Percentiles rank a stretch among this genome's conserved stretches.
These are phyloP conservation scores for Raddia distichophylla DNA, from an alignment of 176 grass and related monocot genomes.

Conservation along the genomic window DNA sequence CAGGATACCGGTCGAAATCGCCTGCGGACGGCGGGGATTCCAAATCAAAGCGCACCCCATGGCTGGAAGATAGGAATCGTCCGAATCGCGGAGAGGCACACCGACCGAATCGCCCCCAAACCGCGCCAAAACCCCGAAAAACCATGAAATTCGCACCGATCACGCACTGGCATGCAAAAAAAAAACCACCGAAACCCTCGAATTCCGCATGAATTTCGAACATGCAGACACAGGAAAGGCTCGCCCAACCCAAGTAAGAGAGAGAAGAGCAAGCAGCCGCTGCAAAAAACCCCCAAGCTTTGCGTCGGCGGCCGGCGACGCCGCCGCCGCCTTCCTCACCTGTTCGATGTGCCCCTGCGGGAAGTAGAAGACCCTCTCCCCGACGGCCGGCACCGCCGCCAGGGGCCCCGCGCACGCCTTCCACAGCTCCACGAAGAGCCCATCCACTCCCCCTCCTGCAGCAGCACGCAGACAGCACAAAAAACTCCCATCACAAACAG, in stretches of 20 bases:
- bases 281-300: not conserved
- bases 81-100: not conserved
- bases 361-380: constrained; percentile 84
- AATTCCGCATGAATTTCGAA: constrained; percentile 11
- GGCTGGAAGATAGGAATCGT: not conserved
- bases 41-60: not conserved
- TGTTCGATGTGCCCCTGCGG: constrained; percentile 96
- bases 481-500: not conserved
- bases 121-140: constrained; percentile 38
- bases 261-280: not conserved
- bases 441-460: constrained; percentile 37
- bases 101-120: not conserved
- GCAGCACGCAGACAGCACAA: constrained; percentile 6
- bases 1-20: not conserved
- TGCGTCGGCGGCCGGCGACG: not conserved
- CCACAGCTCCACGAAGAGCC: constrained; percentile 83
- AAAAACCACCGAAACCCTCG: not conserved
- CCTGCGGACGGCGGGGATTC: not conserved
- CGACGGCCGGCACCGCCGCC: constrained; percentile 61
- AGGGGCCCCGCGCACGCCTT: constrained; percentile 86
- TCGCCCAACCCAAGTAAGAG: not conserved
- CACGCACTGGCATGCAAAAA: not conserved
- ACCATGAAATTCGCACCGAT: constrained; percentile 19
- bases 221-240: not conserved
- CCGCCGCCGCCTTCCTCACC: constrained; percentile 39